phyloP scores from a whole-genome alignment of 2,329 filamentous ascomycete species.

The Emergomyces pasteurianus region DNA sequence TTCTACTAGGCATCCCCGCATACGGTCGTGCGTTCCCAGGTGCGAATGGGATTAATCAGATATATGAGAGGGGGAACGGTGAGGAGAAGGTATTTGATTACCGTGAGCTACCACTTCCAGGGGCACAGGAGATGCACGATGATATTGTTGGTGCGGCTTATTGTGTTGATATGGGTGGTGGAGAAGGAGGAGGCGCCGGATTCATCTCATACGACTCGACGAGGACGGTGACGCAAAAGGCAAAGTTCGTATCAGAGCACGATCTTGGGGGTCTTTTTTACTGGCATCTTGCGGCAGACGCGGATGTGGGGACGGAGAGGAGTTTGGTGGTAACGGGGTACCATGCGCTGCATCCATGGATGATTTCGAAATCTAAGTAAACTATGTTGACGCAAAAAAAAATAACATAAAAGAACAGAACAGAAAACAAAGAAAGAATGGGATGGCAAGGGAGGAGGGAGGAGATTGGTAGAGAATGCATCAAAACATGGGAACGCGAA shows the following conservation, averaged over 20 bases:
- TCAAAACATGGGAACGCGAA: not conserved
- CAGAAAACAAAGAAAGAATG: no score
- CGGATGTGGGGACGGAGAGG: slow-evolving; percentile 44
- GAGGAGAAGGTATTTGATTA: slow-evolving; percentile 66
- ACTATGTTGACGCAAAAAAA: no score
- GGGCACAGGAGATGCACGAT: slow-evolving; percentile 56
- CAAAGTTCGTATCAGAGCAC: slow-evolving; percentile 58
- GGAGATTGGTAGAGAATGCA: not conserved
- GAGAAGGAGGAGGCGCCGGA: slow-evolving; percentile 47
- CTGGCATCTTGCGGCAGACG: slow-evolving; percentile 66
- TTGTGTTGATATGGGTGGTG: slow-evolving; percentile 39
- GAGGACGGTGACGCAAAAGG: slow-evolving; percentile 64
- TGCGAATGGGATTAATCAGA: slow-evolving; percentile 51
- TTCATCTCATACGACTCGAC: slow-evolving; percentile 74
- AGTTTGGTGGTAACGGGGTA: slow-evolving; percentile 52
- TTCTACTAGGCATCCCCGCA: slow-evolving; percentile 62
- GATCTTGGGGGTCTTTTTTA: slow-evolving; percentile 68
- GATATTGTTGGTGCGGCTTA: slow-evolving; percentile 56
- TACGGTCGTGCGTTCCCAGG: slow-evolving; percentile 66
- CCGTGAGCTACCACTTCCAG: slow-evolving; percentile 50
- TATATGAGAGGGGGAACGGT: slow-evolving; percentile 24
- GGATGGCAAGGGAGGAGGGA: not conserved
- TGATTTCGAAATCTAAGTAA: not conserved
- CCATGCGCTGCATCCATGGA: slow-evolving; percentile 35
- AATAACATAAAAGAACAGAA: no score